A percentile compares a stretch with the other conserved stretches of the same genome.
Evolutionary conservation across 2,329 filamentous ascomycete species (phyloP).

Genomic region (Ceratocystiopsis sp.): DNA sequence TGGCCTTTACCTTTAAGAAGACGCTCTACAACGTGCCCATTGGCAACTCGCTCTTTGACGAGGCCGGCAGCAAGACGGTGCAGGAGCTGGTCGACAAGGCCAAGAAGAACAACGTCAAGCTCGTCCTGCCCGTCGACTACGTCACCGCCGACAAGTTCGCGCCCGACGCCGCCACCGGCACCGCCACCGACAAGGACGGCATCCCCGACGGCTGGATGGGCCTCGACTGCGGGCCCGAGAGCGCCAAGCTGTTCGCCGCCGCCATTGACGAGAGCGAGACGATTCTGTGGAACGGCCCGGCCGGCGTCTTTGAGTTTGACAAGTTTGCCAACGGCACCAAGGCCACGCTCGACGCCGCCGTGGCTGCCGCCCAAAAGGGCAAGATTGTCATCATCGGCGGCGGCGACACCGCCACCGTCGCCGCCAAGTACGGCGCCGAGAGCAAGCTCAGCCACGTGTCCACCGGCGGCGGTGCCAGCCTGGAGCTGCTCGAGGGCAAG

Average conservation of each 20-base stretch:
- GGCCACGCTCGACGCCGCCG: conserved; percentile 75
- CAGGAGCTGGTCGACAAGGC: conserved; percentile 81
- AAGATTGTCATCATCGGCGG: conserved; percentile 98
- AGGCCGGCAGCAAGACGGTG: conserved; percentile 85
- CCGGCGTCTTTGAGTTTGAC: conserved; percentile 95
- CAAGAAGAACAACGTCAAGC: conserved; percentile 87
- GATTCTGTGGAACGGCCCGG: conserved; percentile 96
- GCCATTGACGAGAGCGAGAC: conserved; percentile 82
- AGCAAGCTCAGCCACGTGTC: conserved; percentile 96
- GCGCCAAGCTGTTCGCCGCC: conserved; percentile 71
- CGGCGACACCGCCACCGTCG: conserved; percentile 94
- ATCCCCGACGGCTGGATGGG: conserved; percentile 98
- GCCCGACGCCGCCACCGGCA: conserved; percentile 63
- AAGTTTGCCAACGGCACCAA: conserved; percentile 88
- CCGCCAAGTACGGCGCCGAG: conserved; percentile 92
- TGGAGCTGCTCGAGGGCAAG: conserved; percentile 97
- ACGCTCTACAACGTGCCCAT: conserved; percentile 83
- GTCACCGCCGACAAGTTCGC: conserved; percentile 91
- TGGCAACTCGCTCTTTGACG: conserved; percentile 81
- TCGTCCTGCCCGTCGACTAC: conserved; percentile 89
- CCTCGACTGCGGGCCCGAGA: conserved; percentile 84
- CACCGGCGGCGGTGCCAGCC: conserved; percentile 84
- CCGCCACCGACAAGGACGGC: conserved; percentile 70
- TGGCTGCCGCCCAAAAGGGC: conserved; percentile 54
- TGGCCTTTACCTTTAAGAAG: conserved; percentile 99